phyloP scores from a whole-genome alignment of 2,329 filamentous ascomycete genomes.

The Exophiala calicioides region DNA sequence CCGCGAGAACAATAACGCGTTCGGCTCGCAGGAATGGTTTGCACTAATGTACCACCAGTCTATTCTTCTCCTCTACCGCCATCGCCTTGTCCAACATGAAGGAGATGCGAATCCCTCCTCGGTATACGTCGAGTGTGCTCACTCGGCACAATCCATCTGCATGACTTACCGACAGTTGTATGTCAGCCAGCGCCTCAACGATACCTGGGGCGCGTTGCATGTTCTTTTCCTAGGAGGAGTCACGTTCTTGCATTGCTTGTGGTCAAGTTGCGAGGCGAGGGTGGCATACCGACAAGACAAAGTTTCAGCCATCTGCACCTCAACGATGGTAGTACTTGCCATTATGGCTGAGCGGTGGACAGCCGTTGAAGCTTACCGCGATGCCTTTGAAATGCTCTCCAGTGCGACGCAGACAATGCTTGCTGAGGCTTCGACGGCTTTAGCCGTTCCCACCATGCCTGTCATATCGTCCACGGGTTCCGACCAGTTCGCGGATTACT shows the following conservation, averaged over 20 bases:
- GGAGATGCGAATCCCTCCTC: neutral
- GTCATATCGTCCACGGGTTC: slow-evolving; percentile 3
- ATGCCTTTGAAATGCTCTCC: slow-evolving; percentile 17
- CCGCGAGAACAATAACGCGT: slow-evolving; percentile 32
- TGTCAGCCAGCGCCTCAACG: slow-evolving; percentile 6
- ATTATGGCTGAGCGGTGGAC: slow-evolving; percentile 22
- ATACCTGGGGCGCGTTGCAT: slow-evolving; percentile 20
- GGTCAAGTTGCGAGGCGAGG: slow-evolving; percentile 5
- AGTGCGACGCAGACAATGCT: slow-evolving; percentile 11
- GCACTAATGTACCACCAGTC: slow-evolving; percentile 42
- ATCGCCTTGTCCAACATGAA: slow-evolving; percentile 14
- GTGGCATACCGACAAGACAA: slow-evolving; percentile 4
- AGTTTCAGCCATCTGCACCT: slow-evolving; percentile 13
- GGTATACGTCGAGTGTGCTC: slow-evolving; percentile 9
- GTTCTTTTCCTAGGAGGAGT: slow-evolving; percentile 18
- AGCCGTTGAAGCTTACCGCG: slow-evolving; percentile 12
- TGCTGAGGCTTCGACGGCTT: slow-evolving; percentile 1
- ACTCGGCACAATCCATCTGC: slow-evolving; percentile 8
- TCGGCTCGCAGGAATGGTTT: slow-evolving; percentile 43
- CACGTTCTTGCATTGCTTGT: slow-evolving; percentile 19
- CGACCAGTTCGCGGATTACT: slow-evolving; percentile 16
- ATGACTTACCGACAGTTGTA: slow-evolving; percentile 10
- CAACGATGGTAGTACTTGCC: slow-evolving; percentile 10
- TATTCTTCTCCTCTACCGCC: slow-evolving; percentile 42
- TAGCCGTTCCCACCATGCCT: slow-evolving; percentile 4